Percentiles rank a stretch among this genome's conserved stretches.
Evolutionary conservation across 2,329 filamentous ascomycete genomes (phyloP).

Genomic region (Tolypocladium paradoxum): DNA sequence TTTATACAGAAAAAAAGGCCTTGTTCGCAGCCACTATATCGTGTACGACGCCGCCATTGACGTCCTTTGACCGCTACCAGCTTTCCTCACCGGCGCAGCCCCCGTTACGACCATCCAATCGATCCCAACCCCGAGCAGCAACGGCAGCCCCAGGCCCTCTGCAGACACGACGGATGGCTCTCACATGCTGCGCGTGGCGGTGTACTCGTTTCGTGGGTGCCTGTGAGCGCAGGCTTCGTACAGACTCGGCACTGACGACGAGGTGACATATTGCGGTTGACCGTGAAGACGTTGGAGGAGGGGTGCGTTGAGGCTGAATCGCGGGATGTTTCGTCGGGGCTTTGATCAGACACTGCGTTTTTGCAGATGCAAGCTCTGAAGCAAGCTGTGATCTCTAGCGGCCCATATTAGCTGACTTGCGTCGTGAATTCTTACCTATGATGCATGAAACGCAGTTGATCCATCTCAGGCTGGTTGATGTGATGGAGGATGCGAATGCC

Average conservation of each 20-base stretch:
- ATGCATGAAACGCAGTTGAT: not conserved
- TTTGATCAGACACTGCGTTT: no score
- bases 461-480: not conserved
- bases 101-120: not conserved
- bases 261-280: not conserved
- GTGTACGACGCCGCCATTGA: not conserved
- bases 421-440: not conserved
- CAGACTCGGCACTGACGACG: not conserved
- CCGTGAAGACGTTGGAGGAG: not conserved
- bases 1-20: no score
- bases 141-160: not conserved
- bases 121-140: not conserved
- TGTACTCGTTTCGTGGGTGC: slow-evolving; percentile 6
- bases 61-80: slow-evolving; percentile 1
- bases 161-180: not conserved
- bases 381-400: not conserved
- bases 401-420: not conserved
- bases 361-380: no score
- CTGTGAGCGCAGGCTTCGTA: slow-evolving; percentile 5
- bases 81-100: not conserved
- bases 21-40: no score
- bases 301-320: not conserved
- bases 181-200: slow-evolving; percentile 1
- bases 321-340: not conserved
- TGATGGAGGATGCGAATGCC: no score